These are phyloP conservation scores for Metschnikowia vanudenii DNA, from an alignment of 805 yeast species.

Conservation along the genomic window DNA sequence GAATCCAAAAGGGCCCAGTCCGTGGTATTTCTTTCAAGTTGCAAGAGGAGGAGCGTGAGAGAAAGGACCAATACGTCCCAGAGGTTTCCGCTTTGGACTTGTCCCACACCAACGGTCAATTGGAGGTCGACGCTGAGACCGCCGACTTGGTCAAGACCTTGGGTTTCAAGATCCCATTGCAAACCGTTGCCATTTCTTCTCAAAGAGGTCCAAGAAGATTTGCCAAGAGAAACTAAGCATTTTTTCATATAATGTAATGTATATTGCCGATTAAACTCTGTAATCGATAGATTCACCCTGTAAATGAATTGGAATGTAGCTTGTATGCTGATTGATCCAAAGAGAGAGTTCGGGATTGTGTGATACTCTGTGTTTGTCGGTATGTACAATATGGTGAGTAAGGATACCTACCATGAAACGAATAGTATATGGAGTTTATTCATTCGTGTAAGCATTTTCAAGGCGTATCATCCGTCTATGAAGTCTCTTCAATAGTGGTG, in stretches of 20 bases:
- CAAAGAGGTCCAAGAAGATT: conserved; percentile 89
- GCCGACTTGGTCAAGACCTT: conserved; percentile 90
- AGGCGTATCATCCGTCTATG: too few relatives aligned
- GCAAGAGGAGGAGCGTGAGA: conserved; percentile 99
- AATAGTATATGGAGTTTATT: too few relatives aligned
- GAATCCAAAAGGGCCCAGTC: conserved; percentile 99
- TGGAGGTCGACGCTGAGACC: conserved; percentile 96
- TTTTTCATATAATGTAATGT: conserved; percentile 20
- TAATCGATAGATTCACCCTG: conserved; percentile 2
- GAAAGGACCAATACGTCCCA: conserved; percentile 99
- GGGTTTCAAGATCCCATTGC: conserved; percentile 84
- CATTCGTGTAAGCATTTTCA: too few relatives aligned
- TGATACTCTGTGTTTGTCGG: too few relatives aligned
- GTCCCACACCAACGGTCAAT: conserved; percentile 91
- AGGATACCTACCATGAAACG: too few relatives aligned
- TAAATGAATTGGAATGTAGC: neutral
- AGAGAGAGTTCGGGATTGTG: too few relatives aligned
- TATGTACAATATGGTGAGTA: too few relatives aligned
- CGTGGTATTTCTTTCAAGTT: conserved; percentile 99
- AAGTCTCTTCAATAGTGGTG: too few relatives aligned
- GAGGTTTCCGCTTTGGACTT: conserved; percentile 99
- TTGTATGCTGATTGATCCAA: too few relatives aligned
- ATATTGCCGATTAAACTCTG: conserved; percentile 17
- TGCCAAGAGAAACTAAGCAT: conserved; percentile 79
- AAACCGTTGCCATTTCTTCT: conserved; percentile 82